phyloP scores from a whole-genome alignment of 805 yeast genomes.

The Candida odintsovae region DNA sequence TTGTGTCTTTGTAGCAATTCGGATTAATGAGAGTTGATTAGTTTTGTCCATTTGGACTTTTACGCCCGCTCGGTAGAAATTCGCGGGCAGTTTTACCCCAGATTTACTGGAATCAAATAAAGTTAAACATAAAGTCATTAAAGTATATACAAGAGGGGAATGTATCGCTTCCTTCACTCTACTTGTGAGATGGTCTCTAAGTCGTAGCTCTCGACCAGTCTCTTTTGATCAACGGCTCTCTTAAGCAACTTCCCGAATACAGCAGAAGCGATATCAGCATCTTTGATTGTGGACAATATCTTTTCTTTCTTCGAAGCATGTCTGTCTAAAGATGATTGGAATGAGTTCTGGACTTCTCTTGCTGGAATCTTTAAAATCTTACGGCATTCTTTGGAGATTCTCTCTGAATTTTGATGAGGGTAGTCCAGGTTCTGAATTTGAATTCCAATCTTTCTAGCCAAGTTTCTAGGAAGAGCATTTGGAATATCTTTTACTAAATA shows the following conservation, averaged over 20 bases:
- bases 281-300: constrained; percentile 43
- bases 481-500: constrained; percentile 80
- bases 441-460: constrained; percentile 61
- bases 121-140: neutral
- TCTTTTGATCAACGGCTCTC: constrained; percentile 38
- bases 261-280: constrained; percentile 48
- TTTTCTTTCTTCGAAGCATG: constrained; percentile 52
- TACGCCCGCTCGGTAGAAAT: too few relatives aligned
- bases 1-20: too few relatives aligned
- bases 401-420: constrained; percentile 66
- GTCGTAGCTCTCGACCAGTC: constrained; percentile 36
- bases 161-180: constrained; percentile 1
- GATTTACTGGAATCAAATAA: neutral
- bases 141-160: neutral
- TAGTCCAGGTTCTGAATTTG: constrained; percentile 69
- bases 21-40: too few relatives aligned
- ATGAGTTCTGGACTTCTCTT: constrained; percentile 68
- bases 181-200: constrained; percentile 27
- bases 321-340: constrained; percentile 62
- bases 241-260: constrained; percentile 48
- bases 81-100: neutral
- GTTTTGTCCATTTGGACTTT: too few relatives aligned
- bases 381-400: constrained; percentile 78
- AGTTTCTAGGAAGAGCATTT: constrained; percentile 78
- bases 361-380: constrained; percentile 77